Base-by-base conservation (phyloP, 2,329 filamentous ascomycete species). In the Pseudogymnoascus sp. region DNA sequence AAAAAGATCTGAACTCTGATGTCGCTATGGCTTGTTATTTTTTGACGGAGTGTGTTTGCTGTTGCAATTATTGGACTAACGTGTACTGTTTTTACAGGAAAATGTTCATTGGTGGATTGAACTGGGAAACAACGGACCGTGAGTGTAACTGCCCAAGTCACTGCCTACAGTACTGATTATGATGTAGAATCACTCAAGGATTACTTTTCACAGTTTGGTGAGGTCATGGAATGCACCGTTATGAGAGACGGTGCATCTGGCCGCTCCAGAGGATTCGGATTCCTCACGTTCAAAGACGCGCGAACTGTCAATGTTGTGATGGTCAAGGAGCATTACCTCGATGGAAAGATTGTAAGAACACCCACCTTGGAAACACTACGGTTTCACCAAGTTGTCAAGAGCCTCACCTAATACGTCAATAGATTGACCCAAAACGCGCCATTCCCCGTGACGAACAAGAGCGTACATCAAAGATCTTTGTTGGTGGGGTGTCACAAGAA, bases 71-170 rank as follows among this genome's bases (percentile, higher is more conserved):
- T 52, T 28, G n/a, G 28, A 28, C 49, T 55, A 33, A 55, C 16
- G 31, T 55, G 16, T 33, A 33, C 11, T 33, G 4, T 18, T 33
- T 73, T 64, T 70, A 72, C 78, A 99, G 95, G 72, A 99, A 99
- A 81, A 99, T 99, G 95, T 99, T 99, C 71, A 99, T 99, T 77
- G 95, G 95, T 71, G 95, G 95, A 41, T 80, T 99, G 62, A 99
- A 99, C 74, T 99, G 95, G 95, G 95, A 99, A 77, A 99, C 95
- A 14, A 97, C 95, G 62, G 93, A 97, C 79, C 88, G 93, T 97
- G 87, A 83, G 92, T 69, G 59, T 43, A 25, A 18, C 16, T 55
- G 25, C 28, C 49, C 28, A 55, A 33, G 59, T 38, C 35, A 41
- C 63, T 43, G 28, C 60, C 43, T 43, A 58, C 31, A 55, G 60